Conservation (phyloP, 2,329 filamentous ascomycete genomes). For the Colletotrichum liriopes region DNA sequence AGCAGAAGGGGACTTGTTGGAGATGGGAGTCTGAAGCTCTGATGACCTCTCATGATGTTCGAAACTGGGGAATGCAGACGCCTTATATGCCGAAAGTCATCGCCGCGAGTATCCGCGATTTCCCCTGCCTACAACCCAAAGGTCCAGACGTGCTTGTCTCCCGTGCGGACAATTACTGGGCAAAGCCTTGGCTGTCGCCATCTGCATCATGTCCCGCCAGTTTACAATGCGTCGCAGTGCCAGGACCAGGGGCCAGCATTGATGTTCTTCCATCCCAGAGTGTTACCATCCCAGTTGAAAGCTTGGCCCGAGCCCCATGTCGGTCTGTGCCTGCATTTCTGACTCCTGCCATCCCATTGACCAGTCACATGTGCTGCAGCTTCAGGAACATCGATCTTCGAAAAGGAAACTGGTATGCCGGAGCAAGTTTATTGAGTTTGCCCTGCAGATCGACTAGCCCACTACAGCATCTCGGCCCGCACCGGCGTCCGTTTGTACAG, state of each 20-base stretch:
- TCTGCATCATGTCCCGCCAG: constrained; percentile 17
- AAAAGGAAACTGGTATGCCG: constrained; percentile 19
- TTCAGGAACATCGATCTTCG: neutral
- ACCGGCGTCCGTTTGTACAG: constrained; percentile 4
- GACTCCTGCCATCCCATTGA: constrained; percentile 19
- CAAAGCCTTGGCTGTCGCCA: constrained; percentile 26
- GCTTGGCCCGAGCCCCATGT: constrained; percentile 9
- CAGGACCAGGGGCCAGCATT: constrained; percentile 4
- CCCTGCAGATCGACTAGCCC: constrained; percentile 28
- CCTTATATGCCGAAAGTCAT: constrained; percentile 20
- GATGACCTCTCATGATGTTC: constrained; percentile 11
- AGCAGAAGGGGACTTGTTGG: constrained; percentile 13
- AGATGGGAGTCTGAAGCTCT: constrained; percentile 31
- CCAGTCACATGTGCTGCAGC: neutral
- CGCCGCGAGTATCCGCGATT: neutral
- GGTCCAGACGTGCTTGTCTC: neutral
- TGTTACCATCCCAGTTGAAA: neutral
- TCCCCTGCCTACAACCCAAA: neutral
- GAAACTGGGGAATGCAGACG: neutral
- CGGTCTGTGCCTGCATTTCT: constrained; percentile 19
- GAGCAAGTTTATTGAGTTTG: constrained; percentile 20
- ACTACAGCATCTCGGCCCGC: constrained; percentile 38
- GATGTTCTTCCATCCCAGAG: neutral
- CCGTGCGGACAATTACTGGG: neutral
- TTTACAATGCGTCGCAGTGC: constrained; percentile 23